Base-by-base conservation (phyloP, 2,329 filamentous ascomycete genomes). In the Trichophaea hybrida region DNA sequence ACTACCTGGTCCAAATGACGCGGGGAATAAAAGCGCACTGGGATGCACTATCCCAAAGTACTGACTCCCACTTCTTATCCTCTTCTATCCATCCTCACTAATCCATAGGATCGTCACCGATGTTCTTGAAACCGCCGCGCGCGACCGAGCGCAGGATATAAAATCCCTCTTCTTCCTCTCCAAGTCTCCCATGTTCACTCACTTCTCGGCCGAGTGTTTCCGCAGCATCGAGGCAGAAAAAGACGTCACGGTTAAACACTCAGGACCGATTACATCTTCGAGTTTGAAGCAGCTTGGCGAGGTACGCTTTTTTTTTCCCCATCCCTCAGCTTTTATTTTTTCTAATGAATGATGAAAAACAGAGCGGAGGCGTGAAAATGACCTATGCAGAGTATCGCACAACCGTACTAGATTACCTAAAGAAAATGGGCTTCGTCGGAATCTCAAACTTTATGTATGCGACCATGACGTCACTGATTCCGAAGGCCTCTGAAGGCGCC, bases 351-450 rank as follows among this genome's bases (percentile, higher is more conserved):
- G 13, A 15, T 43, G 15, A 15, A 43, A 52, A 17, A 35, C 38
- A 76, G 38, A 77, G 80, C 13, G 85, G 85, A 0, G 88, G 88
- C 0, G 70, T 88, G 32, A 75, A 73, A 55, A 69, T 91, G 43
- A 76, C 75, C 12, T 94, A 85, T 84, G 80, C 84, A 67, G 81
- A 86, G 54, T 94, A 89, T 70, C 78, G 85, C 60, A 74, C 88
- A 5, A 78, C 80, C n/a, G 83, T 91, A 63, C 72, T 94, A 59
- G 76, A 77, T 54, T 81, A 82, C 72, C 72, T 94, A 62, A 83
- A 84, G 60, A 74, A 73, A 5, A 78, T 77, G 57, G 85, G 84
- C 0, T 76, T 85, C 50, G 73, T 71, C 8, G 88, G 88, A 0
- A 76, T 91, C 34, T 78, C 79, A 13, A 77, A 83, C 64, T 72